Percentiles rank a stretch among this genome's conserved stretches.
These are phyloP conservation scores for Hericium rajendrae DNA, from an alignment of 768 basidiomycete species.

Conservation along the genomic window DNA sequence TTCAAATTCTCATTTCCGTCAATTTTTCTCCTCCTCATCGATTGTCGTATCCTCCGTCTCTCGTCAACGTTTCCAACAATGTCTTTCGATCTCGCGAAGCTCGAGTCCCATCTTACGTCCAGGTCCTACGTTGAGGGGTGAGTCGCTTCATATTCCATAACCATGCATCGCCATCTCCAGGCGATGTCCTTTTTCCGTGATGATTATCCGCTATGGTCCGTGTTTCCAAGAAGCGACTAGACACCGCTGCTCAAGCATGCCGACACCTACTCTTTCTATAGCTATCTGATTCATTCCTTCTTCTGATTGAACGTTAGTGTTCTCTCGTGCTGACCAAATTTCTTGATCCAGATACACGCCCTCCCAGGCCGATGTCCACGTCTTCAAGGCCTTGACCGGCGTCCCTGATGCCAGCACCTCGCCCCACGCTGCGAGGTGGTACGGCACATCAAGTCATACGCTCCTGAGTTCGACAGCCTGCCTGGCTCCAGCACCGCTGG, in stretches of 20 bases:
- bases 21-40: background rate
- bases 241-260: constrained; percentile 76
- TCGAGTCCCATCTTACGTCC: constrained; percentile 80
- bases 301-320: background rate
- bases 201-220: constrained; percentile 87
- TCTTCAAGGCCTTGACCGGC: constrained; percentile 72
- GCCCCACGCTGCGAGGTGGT: constrained; percentile 85
- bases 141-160: constrained; percentile 25
- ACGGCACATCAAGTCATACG: constrained; percentile 88
- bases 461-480: constrained; percentile 65
- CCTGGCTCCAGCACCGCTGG: constrained; percentile 81
- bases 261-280: constrained; percentile 53
- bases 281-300: constrained; percentile 50
- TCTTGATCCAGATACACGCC: constrained; percentile 61
- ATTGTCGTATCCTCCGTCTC: background rate
- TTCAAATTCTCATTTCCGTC: background rate
- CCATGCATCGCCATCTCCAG: background rate
- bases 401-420: constrained; percentile 54
- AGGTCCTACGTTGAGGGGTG: constrained; percentile 90
- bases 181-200: constrained; percentile 30
- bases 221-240: constrained; percentile 95
- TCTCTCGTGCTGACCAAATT: background rate
- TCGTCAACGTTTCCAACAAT: constrained; percentile 25
- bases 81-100: constrained; percentile 59
- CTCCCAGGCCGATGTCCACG: constrained; percentile 88